Evolutionary conservation across 2,329 filamentous ascomycete species (phyloP), one percentile per base, ranked within the genome.

Genomic region (Aspergillus neotritici): DNA sequence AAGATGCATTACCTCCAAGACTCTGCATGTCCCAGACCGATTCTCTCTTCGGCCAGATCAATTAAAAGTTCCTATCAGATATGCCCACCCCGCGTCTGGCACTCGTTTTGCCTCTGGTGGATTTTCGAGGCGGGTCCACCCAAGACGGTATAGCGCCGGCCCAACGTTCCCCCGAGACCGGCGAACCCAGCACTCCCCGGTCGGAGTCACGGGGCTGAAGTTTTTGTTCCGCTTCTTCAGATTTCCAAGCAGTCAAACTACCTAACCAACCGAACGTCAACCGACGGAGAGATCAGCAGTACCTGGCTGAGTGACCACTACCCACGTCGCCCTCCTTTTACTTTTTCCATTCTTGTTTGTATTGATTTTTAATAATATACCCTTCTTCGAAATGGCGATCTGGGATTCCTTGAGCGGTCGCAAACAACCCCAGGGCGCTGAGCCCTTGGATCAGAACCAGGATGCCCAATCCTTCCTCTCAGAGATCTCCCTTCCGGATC

Each of bases 401-500:
- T 80, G 77, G 80, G 80, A 83, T 60, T 71, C 74, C 13, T 69
- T 84, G 58, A 77, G 77, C 31, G 80, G 80, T 49, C 76, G 75
- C 59, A 82, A 80, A 64, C 70, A 64, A 59, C 69, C 71, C 57
- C 77, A 78, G 65, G 69, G 71, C 47, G 69, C 79, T 45, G 67
- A 75, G 42, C 67, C 76, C 53, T 90, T 87, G 69, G 83, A 90
- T 66, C 80, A 87, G 33, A 76, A 80, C 55, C 83, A 86, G 68
- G 89, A 91, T 69, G 86, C 93, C 58, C 84, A 87, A 60, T 84
- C 87, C 44, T 96, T 98, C 70, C 80, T 97, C 47, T 83, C 81
- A 61, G 79, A 75, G 58, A 82, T 85, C 46, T 70, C 83, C 43
- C 84, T 93, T 57, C 81, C 89, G 66, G 93, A 98, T 69, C 87